Conservation (phyloP, 345 rosid genomes). For the Microcos paniculata region DNA sequence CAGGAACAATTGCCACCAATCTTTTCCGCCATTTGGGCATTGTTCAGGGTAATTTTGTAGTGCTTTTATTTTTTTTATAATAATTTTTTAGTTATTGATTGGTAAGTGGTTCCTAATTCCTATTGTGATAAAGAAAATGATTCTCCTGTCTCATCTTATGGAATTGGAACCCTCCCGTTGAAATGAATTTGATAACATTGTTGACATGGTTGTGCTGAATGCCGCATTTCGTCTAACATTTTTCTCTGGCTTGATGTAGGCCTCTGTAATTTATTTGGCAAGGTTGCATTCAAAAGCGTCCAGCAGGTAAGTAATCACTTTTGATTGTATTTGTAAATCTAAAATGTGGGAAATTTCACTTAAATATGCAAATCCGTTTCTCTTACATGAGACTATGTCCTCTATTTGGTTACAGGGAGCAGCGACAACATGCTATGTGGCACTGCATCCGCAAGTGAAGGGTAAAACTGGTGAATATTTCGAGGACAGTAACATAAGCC, state of each 20-base stretch:
- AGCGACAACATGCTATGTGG: constrained; percentile 63
- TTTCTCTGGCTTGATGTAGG: constrained; percentile 34
- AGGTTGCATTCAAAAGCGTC: constrained; percentile 38
- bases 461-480: constrained; percentile 54
- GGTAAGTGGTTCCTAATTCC: not conserved
- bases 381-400: not conserved
- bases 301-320: no score
- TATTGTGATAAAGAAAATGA: not conserved
- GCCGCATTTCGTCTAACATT: not conserved
- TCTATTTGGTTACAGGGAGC: constrained; percentile 45
- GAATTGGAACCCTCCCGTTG: not conserved
- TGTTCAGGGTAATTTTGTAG: constrained; percentile 24
- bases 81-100: constrained; percentile 6
- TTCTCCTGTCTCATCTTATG: not conserved
- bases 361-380: not conserved
- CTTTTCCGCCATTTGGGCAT: constrained; percentile 37
- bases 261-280: constrained; percentile 30
- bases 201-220: not conserved
- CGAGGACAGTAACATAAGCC: constrained; percentile 37
- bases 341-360: not conserved
- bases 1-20: constrained; percentile 47
- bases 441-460: constrained; percentile 55
- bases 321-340: no score
- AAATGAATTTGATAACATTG: not conserved
- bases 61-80: not conserved